Evolutionary conservation across 345 rosid genomes (phyloP), one percentile per base, ranked within the genome.

Genomic region (Eucalyptus cladocalyx): DNA sequence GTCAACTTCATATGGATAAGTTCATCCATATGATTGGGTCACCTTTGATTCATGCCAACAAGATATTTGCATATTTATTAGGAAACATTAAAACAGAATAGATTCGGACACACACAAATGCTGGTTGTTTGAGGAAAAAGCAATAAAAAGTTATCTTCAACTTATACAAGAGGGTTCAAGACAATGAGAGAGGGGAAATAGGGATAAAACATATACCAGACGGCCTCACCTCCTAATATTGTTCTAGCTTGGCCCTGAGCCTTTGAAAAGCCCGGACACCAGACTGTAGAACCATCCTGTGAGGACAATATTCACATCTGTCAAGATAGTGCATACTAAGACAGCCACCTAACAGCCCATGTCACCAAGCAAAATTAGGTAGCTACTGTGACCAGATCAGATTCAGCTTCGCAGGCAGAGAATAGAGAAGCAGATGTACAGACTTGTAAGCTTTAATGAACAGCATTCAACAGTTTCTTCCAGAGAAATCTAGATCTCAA

Each of bases 191-290:
- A 51, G 49, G 86, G 51, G 40, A 16, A 34, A 45, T 14, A 34
- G 65, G 43, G 67, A 28, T 42, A 26, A 18, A 69, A 62, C 26
- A 43, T 50, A 67, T 37, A 47, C 42, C 15, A 48, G 32, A 40
- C 18, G 23, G 80, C 24, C 43, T 43, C 94, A 98, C 99, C 99
- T 97, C 99, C 99, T 90, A 98, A 93, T 69, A 98, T 98, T 5
- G 99, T 96, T 88, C 96, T 93, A 69, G 87, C 93, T 89, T 96
- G 98, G 89, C 96, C 97, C 88, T 93, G 95, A 88, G 93, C 92
- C 90, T 93, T 96, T 90, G 95, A 97, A 89, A 98, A 95, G 90
- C 99, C 99, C 15, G 96, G 95, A 93, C 99, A 98, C 99, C 99
- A 98, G 50, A 93, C 93, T 23, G 94, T 92, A 91, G 95, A 91